Evolutionary conservation across 352 stramenopile genomes (phyloP).

Genomic region (Phytophthora cryptogea): DNA sequence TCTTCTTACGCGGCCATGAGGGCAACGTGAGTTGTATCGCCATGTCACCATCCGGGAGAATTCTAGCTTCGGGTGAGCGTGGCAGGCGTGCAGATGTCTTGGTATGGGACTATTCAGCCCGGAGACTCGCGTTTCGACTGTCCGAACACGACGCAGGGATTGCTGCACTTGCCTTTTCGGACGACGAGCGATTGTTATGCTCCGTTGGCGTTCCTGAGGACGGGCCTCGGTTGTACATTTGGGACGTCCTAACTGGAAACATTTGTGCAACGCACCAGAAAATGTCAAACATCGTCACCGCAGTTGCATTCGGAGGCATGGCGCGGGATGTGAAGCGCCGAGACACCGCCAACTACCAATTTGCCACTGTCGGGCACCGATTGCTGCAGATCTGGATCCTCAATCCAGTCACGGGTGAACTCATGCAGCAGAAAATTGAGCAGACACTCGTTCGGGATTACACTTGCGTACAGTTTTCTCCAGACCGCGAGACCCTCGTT

Average conservation of each 20-base stretch:
- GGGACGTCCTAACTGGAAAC: slow-evolving; percentile 88
- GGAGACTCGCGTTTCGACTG: slow-evolving; percentile 79
- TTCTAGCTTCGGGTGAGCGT: slow-evolving; percentile 86
- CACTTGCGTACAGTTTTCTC: slow-evolving; percentile 82
- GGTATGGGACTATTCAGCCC: slow-evolving; percentile 87
- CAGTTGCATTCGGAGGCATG: slow-evolving; percentile 85
- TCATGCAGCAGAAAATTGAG: slow-evolving; percentile 72
- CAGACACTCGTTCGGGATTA: slow-evolving; percentile 82
- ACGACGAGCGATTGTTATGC: slow-evolving; percentile 90
- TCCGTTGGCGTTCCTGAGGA: slow-evolving; percentile 81
- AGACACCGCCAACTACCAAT: slow-evolving; percentile 88
- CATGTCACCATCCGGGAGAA: slow-evolving; percentile 73
- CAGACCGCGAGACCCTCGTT: slow-evolving; percentile 81
- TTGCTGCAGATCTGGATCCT: slow-evolving; percentile 86
- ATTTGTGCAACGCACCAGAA: slow-evolving; percentile 88
- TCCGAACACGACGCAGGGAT: slow-evolving; percentile 93
- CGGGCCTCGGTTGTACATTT: slow-evolving; percentile 84
- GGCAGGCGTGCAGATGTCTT: slow-evolving; percentile 86
- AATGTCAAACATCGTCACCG: slow-evolving; percentile 56
- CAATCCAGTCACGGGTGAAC: slow-evolving; percentile 83
- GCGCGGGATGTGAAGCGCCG: slow-evolving; percentile 90
- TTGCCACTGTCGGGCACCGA: slow-evolving; percentile 77
- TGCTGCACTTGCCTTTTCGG: slow-evolving; percentile 85
- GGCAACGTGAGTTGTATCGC: slow-evolving; percentile 80
- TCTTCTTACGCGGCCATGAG: slow-evolving; percentile 87